Evolutionary conservation across 345 rosid species (phyloP), one percentile per base, ranked within the genome.

Genomic region (Salix purpurea): DNA sequence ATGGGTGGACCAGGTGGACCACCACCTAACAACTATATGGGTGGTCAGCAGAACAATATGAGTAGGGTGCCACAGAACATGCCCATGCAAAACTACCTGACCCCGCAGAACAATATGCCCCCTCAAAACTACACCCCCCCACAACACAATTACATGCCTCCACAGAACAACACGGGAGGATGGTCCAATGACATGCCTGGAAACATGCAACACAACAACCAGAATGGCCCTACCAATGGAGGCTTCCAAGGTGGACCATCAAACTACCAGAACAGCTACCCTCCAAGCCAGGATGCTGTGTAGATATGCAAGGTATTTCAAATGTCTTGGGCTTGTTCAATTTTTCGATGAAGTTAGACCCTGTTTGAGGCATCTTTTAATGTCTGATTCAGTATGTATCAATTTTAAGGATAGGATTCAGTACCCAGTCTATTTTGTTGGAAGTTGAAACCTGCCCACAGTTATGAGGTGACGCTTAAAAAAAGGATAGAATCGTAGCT

Each of bases 231-330:
- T 6, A 58, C 67, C 23, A 21, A 65, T 54, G 83, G 79, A 39
- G 79, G 65, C 23, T 65, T 58, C 80, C 84, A 79, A 72, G 81
- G 76, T 60, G 74, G 64, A 24, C 14, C 76, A 9, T 71, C 75
- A 18, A 80, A 76, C 69, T 78, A 76, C 70, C 81, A 71, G 77
- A 74, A 85, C 67, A 73, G 66, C 48, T 81, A 82, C 81, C 26
- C 56, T 18, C 84, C 83, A 30, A 77, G 65, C 76, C 71, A 74
- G 54, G 83, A 78, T 40, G 71, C 6, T 67, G 72, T 84, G 81
- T 84, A 82, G 81, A 85, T 85, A 84, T 72, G 26, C 39, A 71
- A 6, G 65, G 21, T 46, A 26, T 54, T 28, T 44, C 26, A 37
- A 30, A 24, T 14, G 0, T 65, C 28, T 54, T 37, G 28, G 28